Evolutionary conservation across 352 stramenopile species (phyloP), one percentile per base, ranked within the genome.

Genomic region (Phytophthora quininea): DNA sequence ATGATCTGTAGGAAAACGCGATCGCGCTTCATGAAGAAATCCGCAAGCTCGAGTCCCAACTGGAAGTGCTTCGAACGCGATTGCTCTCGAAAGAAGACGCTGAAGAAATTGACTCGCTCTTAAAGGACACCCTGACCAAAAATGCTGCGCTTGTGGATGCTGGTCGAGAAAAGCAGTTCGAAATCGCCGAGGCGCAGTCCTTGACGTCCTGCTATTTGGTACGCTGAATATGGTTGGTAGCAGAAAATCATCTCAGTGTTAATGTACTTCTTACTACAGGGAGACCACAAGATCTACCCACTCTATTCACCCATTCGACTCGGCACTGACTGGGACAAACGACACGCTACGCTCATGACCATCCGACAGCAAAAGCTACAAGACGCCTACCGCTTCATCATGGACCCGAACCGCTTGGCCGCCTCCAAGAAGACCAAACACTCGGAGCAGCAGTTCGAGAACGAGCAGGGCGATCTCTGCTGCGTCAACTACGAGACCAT

Each of bases 391-490:
- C 46, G 51, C 3, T 81, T 69, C 31, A 35, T 76, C 3, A 58
- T 62, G 38, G 56, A 59, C 11, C 55, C 62, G 11, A 63, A 29
- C 0, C 52, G 33, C 29, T 58, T 38, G 12, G 29, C 62, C 15
- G 56, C 75, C 35, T 35, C 33, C 1, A 51, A 68, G 5, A 70
- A 65, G 10, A 67, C 57, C 24, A 61, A 45, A 54, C 61, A 70
- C n/a, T 53, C 64, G 6, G 62, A 71, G 43, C 62, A 67, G n/a
- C 60, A 64, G 14, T 74, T 71, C 40, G 64, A 77, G 58, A 59
- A 53, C 3, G 32, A 65, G 10, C 51, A 76, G 31, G 65, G 65
- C 7, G 54, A 68, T 56, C 68, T 77, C 45, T 69, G 62, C 37
- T 58, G 68, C 10, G 42, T 69, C 0, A 51, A 54, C 19, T 65